Percentiles rank a stretch among this genome's conserved stretches.
Conservation (phyloP, 768 basidiomycete genomes). For the Kwoniella mangroviensis region DNA sequence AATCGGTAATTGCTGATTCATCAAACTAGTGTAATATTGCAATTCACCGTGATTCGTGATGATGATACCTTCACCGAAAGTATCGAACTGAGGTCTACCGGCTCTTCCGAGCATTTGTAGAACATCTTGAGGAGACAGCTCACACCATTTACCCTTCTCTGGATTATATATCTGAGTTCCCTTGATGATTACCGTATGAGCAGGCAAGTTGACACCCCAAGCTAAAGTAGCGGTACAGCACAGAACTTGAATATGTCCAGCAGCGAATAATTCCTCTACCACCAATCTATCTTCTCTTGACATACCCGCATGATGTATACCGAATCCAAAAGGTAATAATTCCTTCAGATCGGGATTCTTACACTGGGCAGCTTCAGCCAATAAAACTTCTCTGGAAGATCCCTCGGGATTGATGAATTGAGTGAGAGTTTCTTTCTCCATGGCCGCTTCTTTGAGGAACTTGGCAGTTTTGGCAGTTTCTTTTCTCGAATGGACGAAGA, state of each 20-base stretch:
- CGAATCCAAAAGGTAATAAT: conserved; percentile 93
- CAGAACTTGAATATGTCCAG: conserved; percentile 88
- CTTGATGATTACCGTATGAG: conserved; percentile 98
- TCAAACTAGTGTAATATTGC: conserved; percentile 91
- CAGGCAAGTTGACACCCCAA: conserved; percentile 98
- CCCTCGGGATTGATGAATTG: conserved; percentile 94
- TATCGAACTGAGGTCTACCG: conserved; percentile 95
- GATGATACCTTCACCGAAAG: conserved; percentile 95
- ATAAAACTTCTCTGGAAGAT: conserved; percentile 86
- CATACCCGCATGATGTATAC: conserved; percentile 98
- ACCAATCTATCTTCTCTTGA: conserved; percentile 82
- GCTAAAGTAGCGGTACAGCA: conserved; percentile 98
- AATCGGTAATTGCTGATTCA: conserved; percentile 97
- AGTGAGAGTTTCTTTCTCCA: conserved; percentile 94
- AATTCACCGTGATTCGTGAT: conserved; percentile 97
- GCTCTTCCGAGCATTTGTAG: conserved; percentile 98
- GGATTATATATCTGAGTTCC: conserved; percentile 99
- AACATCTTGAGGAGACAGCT: conserved; percentile 92
- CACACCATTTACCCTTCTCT: conserved; percentile 96
- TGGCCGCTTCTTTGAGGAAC: conserved; percentile 90
- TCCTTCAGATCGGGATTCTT: conserved; percentile 84
- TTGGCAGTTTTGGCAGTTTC: conserved; percentile 97
- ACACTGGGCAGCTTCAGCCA: conserved; percentile 78
- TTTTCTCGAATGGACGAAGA: conserved; percentile 98
- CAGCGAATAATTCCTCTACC: conserved; percentile 92